These are phyloP conservation scores for Botrytis sinoallii DNA, from an alignment of 2,329 filamentous ascomycete genomes.

Conservation along the genomic window DNA sequence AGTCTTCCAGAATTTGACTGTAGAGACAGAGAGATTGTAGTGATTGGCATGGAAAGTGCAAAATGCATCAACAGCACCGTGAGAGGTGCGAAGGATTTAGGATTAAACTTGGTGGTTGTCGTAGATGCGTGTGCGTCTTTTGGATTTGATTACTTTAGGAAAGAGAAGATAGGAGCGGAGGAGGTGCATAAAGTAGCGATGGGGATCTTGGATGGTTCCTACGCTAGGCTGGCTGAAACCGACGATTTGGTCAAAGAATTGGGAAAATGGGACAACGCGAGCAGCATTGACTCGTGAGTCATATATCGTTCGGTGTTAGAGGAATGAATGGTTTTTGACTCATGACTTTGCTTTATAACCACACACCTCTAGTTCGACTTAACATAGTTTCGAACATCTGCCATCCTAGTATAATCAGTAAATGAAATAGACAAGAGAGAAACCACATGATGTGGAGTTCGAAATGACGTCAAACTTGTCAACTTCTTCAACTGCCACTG, in stretches of 20 bases:
- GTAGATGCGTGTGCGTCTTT: constrained; percentile 30
- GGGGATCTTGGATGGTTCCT: constrained; percentile 1
- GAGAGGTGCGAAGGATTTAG: constrained; percentile 28
- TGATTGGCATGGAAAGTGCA: constrained; percentile 30
- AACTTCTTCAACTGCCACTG: background rate
- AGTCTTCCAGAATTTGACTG: constrained; percentile 1
- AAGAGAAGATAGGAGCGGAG: background rate
- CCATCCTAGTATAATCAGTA: background rate
- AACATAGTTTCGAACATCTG: too few species aligned
- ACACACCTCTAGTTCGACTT: background rate
- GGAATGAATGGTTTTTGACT: background rate
- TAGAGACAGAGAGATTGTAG: constrained; percentile 24
- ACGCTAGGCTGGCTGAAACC: background rate
- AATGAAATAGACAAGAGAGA: background rate
- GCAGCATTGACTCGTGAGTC: background rate
- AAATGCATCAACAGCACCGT: constrained; percentile 30
- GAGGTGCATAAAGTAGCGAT: constrained; percentile 11
- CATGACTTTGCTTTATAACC: background rate
- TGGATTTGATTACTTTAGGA: background rate
- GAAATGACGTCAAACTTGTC: background rate
- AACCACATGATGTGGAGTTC: background rate
- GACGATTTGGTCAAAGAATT: background rate
- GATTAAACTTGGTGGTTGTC: constrained; percentile 29
- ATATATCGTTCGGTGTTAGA: too few species aligned
- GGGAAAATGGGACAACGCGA: background rate